These are phyloP conservation scores for Candida mesenterica DNA, from an alignment of 1,139 yeast genomes.

Conservation along the genomic window DNA sequence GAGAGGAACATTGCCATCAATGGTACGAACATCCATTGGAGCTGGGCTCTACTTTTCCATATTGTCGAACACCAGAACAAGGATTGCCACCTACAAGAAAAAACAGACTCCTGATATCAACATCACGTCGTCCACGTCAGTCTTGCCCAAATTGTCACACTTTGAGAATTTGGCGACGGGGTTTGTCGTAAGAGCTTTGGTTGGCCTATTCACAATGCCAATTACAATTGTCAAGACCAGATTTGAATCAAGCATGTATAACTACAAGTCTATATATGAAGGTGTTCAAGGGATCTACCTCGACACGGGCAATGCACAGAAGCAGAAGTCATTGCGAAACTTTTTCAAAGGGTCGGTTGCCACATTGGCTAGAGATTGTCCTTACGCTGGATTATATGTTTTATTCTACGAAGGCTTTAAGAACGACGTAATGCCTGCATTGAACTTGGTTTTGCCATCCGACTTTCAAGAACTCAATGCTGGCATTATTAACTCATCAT, in stretches of 20 bases:
- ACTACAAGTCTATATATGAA: slow-evolving; percentile 62
- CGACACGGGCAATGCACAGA: slow-evolving; percentile 33
- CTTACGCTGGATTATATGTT: slow-evolving; percentile 92
- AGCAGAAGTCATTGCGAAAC: slow-evolving; percentile 46
- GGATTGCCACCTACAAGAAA: slow-evolving; percentile 40
- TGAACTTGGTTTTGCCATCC: slow-evolving; percentile 12
- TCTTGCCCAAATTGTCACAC: slow-evolving; percentile 70
- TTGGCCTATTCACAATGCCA: slow-evolving; percentile 94
- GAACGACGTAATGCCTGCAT: slow-evolving; percentile 31
- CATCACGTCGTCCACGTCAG: slow-evolving; percentile 21
- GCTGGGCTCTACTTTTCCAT: slow-evolving; percentile 82
- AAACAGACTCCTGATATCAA: not conserved
- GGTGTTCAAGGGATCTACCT: slow-evolving; percentile 60
- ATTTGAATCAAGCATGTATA: slow-evolving; percentile 74
- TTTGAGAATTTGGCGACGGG: slow-evolving; percentile 75
- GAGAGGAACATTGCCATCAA: slow-evolving; percentile 94
- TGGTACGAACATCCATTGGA: slow-evolving; percentile 85
- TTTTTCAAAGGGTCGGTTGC: slow-evolving; percentile 88
- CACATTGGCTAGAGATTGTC: slow-evolving; percentile 88
- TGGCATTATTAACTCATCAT: slow-evolving; percentile 60
- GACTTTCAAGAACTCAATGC: slow-evolving; percentile 34
- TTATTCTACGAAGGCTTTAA: slow-evolving; percentile 79
- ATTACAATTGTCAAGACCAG: slow-evolving; percentile 92
- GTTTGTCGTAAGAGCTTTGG: slow-evolving; percentile 72
- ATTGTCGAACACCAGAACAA: slow-evolving; percentile 59